phyloP scores from a whole-genome alignment of 352 stramenopile genomes.

The Pythium chondricola region DNA sequence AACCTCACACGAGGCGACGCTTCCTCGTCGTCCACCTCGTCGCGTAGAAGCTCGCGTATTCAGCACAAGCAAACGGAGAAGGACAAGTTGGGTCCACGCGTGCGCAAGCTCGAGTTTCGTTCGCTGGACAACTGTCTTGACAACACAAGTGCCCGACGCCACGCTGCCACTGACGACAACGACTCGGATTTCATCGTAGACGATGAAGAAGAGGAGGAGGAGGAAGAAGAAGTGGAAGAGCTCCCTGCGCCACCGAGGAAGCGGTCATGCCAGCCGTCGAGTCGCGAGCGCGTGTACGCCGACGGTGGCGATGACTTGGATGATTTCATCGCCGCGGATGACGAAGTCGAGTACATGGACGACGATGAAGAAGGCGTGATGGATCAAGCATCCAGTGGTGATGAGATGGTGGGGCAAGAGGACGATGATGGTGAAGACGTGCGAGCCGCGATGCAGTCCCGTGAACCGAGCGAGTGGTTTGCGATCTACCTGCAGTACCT shows the following conservation, averaged over 20 bases:
- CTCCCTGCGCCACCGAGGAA: not conserved
- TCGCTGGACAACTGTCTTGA: slow-evolving; percentile 70
- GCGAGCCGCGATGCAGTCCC: slow-evolving; percentile 33
- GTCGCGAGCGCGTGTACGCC: slow-evolving; percentile 21
- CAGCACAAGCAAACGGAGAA: slow-evolving; percentile 50
- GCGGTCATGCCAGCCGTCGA: not conserved
- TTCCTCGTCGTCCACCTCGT: slow-evolving; percentile 32
- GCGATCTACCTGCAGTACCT: slow-evolving; percentile 79
- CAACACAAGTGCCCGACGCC: not conserved
- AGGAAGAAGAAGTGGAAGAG: slow-evolving; percentile 11
- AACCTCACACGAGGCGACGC: not conserved
- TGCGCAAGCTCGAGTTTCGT: slow-evolving; percentile 50
- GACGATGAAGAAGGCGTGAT: slow-evolving; percentile 74
- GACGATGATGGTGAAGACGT: slow-evolving; percentile 40
- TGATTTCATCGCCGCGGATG: slow-evolving; percentile 72
- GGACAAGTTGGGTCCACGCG: slow-evolving; percentile 18
- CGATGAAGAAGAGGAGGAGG: slow-evolving; percentile 15
- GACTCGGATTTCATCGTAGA: slow-evolving; percentile 31
- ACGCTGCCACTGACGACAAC: slow-evolving; percentile 18
- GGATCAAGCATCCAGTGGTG: slow-evolving; percentile 39
- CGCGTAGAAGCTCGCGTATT: slow-evolving; percentile 53
- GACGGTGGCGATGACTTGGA: slow-evolving; percentile 66
- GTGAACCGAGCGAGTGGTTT: slow-evolving; percentile 76
- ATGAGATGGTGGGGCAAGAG: slow-evolving; percentile 14
- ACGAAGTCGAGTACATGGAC: slow-evolving; percentile 86